phyloP scores from a whole-genome alignment of 352 stramenopile genomes.

The Globisporangium paddicum region DNA sequence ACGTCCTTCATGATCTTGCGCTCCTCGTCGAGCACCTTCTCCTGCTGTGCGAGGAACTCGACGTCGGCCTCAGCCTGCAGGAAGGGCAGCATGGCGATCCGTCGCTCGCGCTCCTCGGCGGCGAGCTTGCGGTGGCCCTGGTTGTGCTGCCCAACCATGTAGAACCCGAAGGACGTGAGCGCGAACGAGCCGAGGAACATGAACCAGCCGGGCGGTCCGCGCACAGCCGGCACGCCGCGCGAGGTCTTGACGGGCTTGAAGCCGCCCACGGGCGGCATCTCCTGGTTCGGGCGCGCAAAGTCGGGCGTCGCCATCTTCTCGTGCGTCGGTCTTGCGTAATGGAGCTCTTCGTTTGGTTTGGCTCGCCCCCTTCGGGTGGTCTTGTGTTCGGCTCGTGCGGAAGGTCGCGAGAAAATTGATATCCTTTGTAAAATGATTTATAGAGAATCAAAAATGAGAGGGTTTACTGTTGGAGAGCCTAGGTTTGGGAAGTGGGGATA shows the following conservation, averaged over 20 bases:
- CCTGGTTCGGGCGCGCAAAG: conserved; percentile 67
- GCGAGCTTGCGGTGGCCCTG: conserved; percentile 54
- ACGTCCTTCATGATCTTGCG: conserved; percentile 95
- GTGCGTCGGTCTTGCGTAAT: background rate
- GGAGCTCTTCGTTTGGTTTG: background rate
- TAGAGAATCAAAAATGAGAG: background rate
- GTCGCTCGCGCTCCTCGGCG: conserved; percentile 89
- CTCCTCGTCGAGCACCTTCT: conserved; percentile 89
- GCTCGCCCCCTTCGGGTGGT: conserved; percentile 2
- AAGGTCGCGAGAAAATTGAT: background rate
- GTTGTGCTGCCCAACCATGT: conserved; percentile 78
- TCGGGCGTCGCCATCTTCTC: conserved; percentile 74
- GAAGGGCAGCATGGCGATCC: conserved; percentile 91
- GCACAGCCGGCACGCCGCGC: conserved; percentile 55
- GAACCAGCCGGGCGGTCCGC: conserved; percentile 73
- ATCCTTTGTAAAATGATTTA: background rate
- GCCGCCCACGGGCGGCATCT: conserved; percentile 78
- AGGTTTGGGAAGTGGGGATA: background rate
- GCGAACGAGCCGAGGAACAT: conserved; percentile 72
- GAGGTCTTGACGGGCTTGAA: conserved; percentile 69
- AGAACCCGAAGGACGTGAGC: conserved; percentile 71
- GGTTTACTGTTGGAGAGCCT: background rate
- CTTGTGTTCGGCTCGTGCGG: conserved; percentile 1
- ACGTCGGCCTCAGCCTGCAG: conserved; percentile 96
- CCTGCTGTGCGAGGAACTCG: conserved; percentile 81